Percentiles rank a stretch among this genome's conserved stretches.
Evolutionary conservation across 2,329 filamentous ascomycete genomes (phyloP).

Genomic region (Fusarium sp.): DNA sequence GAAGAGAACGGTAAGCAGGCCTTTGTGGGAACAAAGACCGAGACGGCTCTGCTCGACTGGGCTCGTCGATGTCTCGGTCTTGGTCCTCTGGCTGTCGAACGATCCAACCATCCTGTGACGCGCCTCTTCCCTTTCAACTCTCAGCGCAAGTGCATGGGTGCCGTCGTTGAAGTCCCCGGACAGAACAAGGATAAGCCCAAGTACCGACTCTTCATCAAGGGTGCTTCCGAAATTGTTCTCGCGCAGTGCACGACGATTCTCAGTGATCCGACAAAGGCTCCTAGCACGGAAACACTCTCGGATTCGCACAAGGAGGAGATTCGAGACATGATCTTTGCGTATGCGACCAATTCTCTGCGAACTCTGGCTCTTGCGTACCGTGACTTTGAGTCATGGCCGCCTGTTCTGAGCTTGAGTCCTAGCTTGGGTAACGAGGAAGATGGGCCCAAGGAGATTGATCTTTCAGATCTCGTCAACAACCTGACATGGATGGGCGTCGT

Average conservation of each 20-base stretch:
- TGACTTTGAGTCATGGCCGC: slow-evolving; percentile 79
- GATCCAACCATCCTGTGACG: slow-evolving; percentile 58
- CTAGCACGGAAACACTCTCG: slow-evolving; percentile 21
- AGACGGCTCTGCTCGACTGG: slow-evolving; percentile 65
- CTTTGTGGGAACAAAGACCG: slow-evolving; percentile 68
- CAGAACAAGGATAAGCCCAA: slow-evolving; percentile 41
- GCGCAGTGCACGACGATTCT: slow-evolving; percentile 62
- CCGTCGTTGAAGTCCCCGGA: slow-evolving; percentile 60
- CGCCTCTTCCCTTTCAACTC: slow-evolving; percentile 68
- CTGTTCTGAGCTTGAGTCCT: slow-evolving; percentile 69
- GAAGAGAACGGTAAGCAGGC: slow-evolving; percentile 55
- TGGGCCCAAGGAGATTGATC: slow-evolving; percentile 57
- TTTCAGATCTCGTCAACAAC: slow-evolving; percentile 62
- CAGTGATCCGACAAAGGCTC: slow-evolving; percentile 60
- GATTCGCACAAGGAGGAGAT: slow-evolving; percentile 64
- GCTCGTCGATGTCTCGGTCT: slow-evolving; percentile 63
- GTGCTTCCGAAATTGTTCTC: slow-evolving; percentile 67
- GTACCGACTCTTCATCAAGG: slow-evolving; percentile 66
- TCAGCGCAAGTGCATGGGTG: slow-evolving; percentile 66
- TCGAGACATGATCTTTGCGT: slow-evolving; percentile 65
- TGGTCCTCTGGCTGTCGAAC: slow-evolving; percentile 57
- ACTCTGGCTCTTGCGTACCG: slow-evolving; percentile 80
- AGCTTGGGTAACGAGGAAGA: slow-evolving; percentile 70
- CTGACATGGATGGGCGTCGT: slow-evolving; percentile 61
- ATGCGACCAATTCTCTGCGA: slow-evolving; percentile 74